phyloP scores from a whole-genome alignment of 805 yeast genomes.

The Starmera caribaea region DNA sequence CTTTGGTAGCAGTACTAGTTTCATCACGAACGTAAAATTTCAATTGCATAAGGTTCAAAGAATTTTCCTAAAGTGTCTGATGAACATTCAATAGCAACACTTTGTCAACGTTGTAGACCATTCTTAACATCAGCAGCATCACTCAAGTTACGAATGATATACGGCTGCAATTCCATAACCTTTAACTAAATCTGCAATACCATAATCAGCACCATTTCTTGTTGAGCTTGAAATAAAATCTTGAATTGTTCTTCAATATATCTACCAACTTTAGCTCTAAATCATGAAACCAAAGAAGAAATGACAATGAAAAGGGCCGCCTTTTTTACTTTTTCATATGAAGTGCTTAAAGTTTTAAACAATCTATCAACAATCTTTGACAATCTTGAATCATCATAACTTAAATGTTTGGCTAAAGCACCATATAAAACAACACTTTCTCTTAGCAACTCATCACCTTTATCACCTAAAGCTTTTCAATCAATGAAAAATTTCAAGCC shows the following conservation, averaged over 20 bases:
- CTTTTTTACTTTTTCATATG: conserved; percentile 82
- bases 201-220: conserved; percentile 92
- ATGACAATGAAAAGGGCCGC: conserved; percentile 84
- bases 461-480: conserved; percentile 65
- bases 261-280: conserved; percentile 37
- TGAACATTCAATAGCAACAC: conserved; percentile 78
- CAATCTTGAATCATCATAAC: conserved; percentile 55
- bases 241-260: conserved; percentile 52
- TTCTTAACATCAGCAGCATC: conserved; percentile 87
- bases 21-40: conserved; percentile 87
- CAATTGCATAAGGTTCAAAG: conserved; percentile 93
- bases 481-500: conserved; percentile 57
- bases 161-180: conserved; percentile 81
- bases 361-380: conserved; percentile 57
- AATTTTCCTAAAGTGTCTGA: conserved; percentile 65
- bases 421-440: conserved; percentile 86
- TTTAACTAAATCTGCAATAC: conserved; percentile 85
- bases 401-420: conserved; percentile 78
- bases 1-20: conserved; percentile 76
- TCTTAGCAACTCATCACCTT: conserved; percentile 54
- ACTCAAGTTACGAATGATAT: conserved; percentile 61
- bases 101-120: conserved; percentile 65
- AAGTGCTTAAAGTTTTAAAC: conserved; percentile 68
- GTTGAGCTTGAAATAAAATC: conserved; percentile 45
- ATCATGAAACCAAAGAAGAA: conserved; percentile 66